A percentile compares a stretch with the other conserved stretches of the same genome.
These are phyloP conservation scores for Adansonia digitata DNA, from an alignment of 345 rosid species.

Conservation along the genomic window DNA sequence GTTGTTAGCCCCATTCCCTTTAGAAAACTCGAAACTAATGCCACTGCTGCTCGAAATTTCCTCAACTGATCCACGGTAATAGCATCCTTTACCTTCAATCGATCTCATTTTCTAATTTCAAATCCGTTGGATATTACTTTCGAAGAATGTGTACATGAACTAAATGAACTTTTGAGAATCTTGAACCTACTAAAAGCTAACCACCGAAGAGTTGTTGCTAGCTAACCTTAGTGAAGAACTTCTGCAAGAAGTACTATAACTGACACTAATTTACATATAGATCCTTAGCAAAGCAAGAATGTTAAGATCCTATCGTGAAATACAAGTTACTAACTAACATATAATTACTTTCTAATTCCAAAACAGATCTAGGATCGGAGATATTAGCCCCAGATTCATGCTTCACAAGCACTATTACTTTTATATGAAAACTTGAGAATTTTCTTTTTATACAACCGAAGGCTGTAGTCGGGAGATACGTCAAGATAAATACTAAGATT, in stretches of 20 bases:
- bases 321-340: too few species aligned
- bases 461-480: too few species aligned
- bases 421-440: neutral
- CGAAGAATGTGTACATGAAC: too few species aligned
- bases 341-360: neutral
- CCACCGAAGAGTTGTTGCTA: neutral
- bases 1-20: slow-evolving; percentile 42
- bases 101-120: slow-evolving; percentile 54
- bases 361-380: neutral
- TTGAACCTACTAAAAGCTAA: neutral
- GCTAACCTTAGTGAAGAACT: neutral
- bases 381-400: neutral
- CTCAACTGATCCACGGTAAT: neutral
- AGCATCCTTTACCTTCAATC: slow-evolving; percentile 34
- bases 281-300: too few species aligned
- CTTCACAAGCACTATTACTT: neutral
- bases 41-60: slow-evolving; percentile 3
- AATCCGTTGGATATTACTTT: neutral
- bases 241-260: too few species aligned
- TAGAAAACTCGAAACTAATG: slow-evolving; percentile 37
- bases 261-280: too few species aligned
- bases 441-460: too few species aligned
- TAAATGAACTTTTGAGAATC: neutral
- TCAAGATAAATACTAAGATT: too few species aligned
- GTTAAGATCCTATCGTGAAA: too few species aligned